phyloP scores from a whole-genome alignment of 2,329 filamentous ascomycete species.

The Polytolypa hystricis region DNA sequence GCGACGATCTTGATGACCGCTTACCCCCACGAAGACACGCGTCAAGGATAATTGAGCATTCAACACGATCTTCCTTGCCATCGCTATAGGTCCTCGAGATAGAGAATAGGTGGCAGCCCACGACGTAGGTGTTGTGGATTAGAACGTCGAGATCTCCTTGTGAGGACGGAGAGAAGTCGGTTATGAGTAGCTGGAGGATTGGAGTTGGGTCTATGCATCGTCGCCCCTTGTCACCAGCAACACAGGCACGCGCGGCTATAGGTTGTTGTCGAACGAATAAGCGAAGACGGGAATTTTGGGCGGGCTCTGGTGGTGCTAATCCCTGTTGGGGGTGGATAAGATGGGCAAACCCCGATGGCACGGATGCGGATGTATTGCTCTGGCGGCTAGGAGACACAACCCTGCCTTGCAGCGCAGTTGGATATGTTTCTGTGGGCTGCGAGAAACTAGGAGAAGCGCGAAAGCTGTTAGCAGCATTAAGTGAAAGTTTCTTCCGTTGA shows the following conservation, averaged over 20 bases:
- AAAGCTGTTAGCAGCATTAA: not conserved
- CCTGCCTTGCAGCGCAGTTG: conserved; percentile 9
- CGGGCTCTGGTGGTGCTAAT: conserved; percentile 16
- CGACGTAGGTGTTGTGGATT: conserved; percentile 30
- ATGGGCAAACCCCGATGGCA: conserved; percentile 27
- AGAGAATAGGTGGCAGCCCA: conserved; percentile 34
- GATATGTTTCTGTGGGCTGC: not conserved
- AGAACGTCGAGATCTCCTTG: conserved; percentile 28
- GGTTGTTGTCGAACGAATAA: conserved; percentile 38
- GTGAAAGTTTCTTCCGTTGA: not conserved
- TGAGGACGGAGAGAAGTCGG: conserved; percentile 31
- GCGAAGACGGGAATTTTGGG: conserved; percentile 23
- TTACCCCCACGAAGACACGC: conserved; percentile 1
- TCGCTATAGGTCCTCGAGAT: conserved; percentile 12
- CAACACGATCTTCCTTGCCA: conserved; percentile 11
- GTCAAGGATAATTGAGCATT: conserved; percentile 9
- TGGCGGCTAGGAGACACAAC: conserved; percentile 7
- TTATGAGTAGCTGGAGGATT: conserved; percentile 36
- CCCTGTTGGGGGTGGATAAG: conserved; percentile 24
- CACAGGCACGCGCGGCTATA: conserved; percentile 35
- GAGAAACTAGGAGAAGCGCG: not conserved
- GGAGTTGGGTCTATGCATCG: conserved; percentile 37
- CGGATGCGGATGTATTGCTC: conserved; percentile 15
- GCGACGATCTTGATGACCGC: conserved; percentile 5
- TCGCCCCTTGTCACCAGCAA: conserved; percentile 36